phyloP scores from a whole-genome alignment of 495 filamentous ascomycete species.

The Penicillium coprophilum region DNA sequence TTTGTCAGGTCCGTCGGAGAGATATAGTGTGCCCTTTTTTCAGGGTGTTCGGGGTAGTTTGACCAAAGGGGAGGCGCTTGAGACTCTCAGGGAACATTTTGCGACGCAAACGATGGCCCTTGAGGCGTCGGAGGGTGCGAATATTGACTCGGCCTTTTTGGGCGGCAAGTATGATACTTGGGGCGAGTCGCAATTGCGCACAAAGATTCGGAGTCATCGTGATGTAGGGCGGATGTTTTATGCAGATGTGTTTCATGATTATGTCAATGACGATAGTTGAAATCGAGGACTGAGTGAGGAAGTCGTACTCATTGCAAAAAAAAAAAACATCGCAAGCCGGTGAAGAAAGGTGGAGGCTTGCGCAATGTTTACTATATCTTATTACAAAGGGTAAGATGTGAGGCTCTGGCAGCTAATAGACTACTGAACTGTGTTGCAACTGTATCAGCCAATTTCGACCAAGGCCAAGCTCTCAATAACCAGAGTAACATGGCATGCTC shows the following conservation, averaged over 20 bases:
- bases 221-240: conserved; percentile 44
- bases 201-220: conserved; percentile 44
- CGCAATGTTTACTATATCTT: no score
- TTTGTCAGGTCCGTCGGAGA: conserved; percentile 28
- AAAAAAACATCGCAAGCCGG: not conserved
- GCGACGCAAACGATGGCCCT: conserved; percentile 3
- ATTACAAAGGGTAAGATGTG: no score
- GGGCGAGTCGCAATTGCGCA: conserved; percentile 49
- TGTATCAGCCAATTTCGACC: not conserved
- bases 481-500: not conserved
- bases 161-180: conserved; percentile 45
- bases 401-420: no score
- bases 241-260: conserved; percentile 37
- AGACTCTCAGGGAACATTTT: conserved; percentile 32
- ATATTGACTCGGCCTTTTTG: conserved; percentile 45
- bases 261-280: conserved; percentile 26
- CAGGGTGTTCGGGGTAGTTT: conserved; percentile 44
- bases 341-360: no score
- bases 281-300: not conserved
- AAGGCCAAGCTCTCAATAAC: not conserved
- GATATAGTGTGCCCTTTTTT: conserved; percentile 49
- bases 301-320: no score
- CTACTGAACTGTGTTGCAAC: no score
- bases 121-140: conserved; percentile 20
- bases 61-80: conserved; percentile 38